These are phyloP conservation scores for Rhodosporidiobolus odoratus DNA, from an alignment of 768 basidiomycete species.

Conservation along the genomic window DNA sequence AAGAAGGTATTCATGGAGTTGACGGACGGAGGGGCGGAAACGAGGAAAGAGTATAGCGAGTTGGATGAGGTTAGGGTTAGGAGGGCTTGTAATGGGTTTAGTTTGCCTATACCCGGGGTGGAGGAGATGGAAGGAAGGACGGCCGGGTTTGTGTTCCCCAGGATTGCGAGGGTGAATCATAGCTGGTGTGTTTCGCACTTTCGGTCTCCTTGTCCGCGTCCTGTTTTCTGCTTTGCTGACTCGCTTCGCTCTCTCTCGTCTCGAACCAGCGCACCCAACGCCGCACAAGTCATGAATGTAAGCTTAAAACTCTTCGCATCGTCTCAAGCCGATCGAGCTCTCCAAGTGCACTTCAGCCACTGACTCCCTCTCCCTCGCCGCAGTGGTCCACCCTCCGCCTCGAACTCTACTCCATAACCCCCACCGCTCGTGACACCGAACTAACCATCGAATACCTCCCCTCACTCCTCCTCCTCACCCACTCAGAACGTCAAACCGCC, in stretches of 20 bases:
- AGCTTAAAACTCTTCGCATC: not conserved
- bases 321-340: not conserved
- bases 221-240: not conserved
- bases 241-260: not conserved
- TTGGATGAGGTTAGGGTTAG: conserved; percentile 26
- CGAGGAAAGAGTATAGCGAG: no score
- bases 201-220: conserved; percentile 17
- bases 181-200: no score
- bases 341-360: not conserved
- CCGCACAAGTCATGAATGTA: conserved; percentile 32
- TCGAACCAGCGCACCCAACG: conserved; percentile 19
- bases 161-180: conserved; percentile 34
- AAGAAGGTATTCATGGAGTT: conserved; percentile 24
- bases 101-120: conserved; percentile 7
- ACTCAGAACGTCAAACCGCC: conserved; percentile 11
- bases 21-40: not conserved
- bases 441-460: conserved; percentile 39
- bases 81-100: conserved; percentile 30
- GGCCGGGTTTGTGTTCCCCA: conserved; percentile 14
- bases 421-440: conserved; percentile 17
- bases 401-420: conserved; percentile 32
- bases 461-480: conserved; percentile 8
- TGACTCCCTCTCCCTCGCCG: not conserved
- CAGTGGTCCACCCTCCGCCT: conserved; percentile 35
- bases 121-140: not conserved